phyloP scores from a whole-genome alignment of 2,329 filamentous ascomycete genomes.

The Lithohypha guttulata region DNA sequence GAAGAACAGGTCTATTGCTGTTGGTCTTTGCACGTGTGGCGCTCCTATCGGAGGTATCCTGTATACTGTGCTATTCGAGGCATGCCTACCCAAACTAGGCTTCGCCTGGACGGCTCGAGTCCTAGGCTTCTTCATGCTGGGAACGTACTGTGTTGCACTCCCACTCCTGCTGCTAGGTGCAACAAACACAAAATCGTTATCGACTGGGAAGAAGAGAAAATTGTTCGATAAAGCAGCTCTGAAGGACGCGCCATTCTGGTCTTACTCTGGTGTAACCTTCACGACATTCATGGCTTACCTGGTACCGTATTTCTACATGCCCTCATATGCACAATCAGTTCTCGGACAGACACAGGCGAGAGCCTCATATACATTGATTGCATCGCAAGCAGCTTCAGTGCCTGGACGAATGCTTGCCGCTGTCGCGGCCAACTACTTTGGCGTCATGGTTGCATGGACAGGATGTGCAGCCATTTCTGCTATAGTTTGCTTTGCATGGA shows the following conservation, averaged over 20 bases:
- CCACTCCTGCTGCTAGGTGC: constrained; percentile 20
- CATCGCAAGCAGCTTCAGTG: constrained; percentile 49
- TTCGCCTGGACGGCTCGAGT: constrained; percentile 40
- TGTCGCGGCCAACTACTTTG: constrained; percentile 43
- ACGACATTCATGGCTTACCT: constrained; percentile 36
- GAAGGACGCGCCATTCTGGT: constrained; percentile 35
- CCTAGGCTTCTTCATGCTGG: constrained; percentile 29
- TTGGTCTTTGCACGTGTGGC: constrained; percentile 24
- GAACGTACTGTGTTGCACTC: constrained; percentile 26
- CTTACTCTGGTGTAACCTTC: constrained; percentile 27
- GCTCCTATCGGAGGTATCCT: constrained; percentile 63
- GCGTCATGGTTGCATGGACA: constrained; percentile 47
- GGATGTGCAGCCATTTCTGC: constrained; percentile 31
- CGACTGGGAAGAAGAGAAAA: constrained; percentile 29
- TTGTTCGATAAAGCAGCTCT: constrained; percentile 38
- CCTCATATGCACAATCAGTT: constrained; percentile 25
- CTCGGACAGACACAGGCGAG: constrained; percentile 27
- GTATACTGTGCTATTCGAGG: constrained; percentile 46
- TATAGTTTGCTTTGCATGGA: constrained; percentile 42
- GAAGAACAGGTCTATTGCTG: constrained; percentile 17
- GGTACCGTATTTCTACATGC: constrained; percentile 36
- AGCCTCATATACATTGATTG: constrained; percentile 48
- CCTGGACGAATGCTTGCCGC: constrained; percentile 46
- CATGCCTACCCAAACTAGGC: constrained; percentile 36
- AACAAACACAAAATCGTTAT: constrained; percentile 26